Evolutionary conservation across 345 rosid species (phyloP).

Genomic region (Eucalyptus sp.): DNA sequence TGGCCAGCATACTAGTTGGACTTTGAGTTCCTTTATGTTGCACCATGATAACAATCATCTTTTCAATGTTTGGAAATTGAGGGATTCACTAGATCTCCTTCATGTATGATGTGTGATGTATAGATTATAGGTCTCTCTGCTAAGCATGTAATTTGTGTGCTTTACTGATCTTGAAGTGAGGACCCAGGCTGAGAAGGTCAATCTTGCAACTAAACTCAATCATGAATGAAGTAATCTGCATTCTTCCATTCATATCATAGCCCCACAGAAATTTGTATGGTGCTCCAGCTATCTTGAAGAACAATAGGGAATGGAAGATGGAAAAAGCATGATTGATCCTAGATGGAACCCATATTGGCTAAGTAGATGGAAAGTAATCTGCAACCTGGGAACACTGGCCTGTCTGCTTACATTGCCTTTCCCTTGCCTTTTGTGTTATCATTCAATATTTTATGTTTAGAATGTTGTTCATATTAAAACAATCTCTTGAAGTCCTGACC

Average conservation of each 20-base stretch:
- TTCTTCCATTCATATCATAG: background rate
- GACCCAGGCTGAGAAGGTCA: background rate
- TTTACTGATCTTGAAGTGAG: background rate
- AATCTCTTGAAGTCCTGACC: background rate
- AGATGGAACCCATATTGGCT: background rate
- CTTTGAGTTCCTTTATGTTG: background rate
- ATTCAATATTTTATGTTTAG: background rate
- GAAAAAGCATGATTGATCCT: background rate
- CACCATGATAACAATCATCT: background rate
- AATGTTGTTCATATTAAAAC: background rate
- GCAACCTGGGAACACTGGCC: background rate
- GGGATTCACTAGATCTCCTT: background rate
- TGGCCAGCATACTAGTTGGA: background rate
- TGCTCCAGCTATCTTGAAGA: background rate
- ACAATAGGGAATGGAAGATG: background rate
- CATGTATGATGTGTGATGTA: background rate
- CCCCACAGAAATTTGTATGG: background rate
- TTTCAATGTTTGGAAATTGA: background rate
- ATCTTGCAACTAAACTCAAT: background rate
- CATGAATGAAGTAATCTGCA: background rate
- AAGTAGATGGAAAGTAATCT: background rate
- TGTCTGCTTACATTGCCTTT: background rate
- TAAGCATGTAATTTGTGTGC: background rate
- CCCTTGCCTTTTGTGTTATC: background rate
- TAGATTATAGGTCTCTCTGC: background rate